Percentiles rank a stretch among this genome's conserved stretches.
Conservation (phyloP, 2,329 filamentous ascomycete species). For the Aspergillus sp. region DNA sequence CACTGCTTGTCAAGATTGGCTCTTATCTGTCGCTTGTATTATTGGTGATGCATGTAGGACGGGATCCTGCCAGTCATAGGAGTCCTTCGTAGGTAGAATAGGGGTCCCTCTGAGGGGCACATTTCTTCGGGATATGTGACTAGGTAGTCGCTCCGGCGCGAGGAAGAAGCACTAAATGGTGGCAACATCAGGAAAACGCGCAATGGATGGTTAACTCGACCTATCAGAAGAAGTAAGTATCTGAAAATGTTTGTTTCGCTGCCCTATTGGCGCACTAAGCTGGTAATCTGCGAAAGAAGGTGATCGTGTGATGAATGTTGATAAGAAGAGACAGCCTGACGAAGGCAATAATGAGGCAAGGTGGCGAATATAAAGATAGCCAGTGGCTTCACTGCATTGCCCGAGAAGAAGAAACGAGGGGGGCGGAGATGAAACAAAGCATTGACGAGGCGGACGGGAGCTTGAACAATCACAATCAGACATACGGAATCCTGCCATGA, state of each 20-base stretch:
- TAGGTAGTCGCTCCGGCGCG: not conserved
- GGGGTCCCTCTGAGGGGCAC: not conserved
- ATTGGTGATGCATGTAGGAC: not conserved
- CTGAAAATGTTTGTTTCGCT: not conserved
- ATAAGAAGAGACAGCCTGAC: conserved; percentile 6
- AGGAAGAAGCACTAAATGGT: not conserved
- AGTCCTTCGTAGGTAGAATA: not conserved
- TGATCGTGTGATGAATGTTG: conserved; percentile 3
- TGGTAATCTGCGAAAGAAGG: conserved; percentile 1
- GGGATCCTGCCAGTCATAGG: not conserved
- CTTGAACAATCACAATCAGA: not conserved
- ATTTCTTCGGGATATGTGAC: not conserved
- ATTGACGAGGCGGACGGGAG: not conserved
- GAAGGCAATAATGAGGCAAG: conserved; percentile 16
- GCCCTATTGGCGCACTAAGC: not conserved
- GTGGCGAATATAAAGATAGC: conserved; percentile 8
- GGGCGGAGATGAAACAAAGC: not conserved
- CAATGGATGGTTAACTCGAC: not conserved
- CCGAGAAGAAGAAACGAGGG: not conserved
- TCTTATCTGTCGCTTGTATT: not conserved
- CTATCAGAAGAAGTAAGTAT: not conserved
- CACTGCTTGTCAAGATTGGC: not conserved
- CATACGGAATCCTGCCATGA: not conserved
- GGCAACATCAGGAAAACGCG: not conserved
- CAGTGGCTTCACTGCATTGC: not conserved